phyloP scores from a whole-genome alignment of 495 filamentous ascomycete species.

The Neurospora africana region DNA sequence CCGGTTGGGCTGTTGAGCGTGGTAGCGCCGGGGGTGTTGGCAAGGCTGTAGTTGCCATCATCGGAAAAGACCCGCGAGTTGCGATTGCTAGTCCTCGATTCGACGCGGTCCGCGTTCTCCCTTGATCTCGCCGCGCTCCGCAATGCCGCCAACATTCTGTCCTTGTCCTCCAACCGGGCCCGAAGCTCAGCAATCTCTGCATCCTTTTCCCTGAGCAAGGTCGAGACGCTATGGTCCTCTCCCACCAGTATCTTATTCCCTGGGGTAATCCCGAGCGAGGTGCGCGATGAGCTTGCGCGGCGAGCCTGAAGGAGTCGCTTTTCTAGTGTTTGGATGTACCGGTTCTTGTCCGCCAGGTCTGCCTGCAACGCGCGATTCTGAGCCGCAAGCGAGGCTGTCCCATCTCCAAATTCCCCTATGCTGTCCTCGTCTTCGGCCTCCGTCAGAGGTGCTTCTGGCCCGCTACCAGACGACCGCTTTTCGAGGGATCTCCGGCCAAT shows the following conservation, averaged over 20 bases:
- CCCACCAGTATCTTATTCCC: constrained; percentile 50
- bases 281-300: constrained; percentile 77
- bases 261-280: constrained; percentile 56
- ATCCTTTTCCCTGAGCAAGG: constrained; percentile 77
- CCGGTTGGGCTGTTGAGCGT: constrained; percentile 26
- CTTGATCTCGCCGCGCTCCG: constrained; percentile 79
- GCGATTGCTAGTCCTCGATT: constrained; percentile 34
- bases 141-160: constrained; percentile 81
- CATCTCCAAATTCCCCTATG: constrained; percentile 72
- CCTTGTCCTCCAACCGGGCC: constrained; percentile 87
- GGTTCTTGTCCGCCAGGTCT: constrained; percentile 90
- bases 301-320: constrained; percentile 85
- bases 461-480: constrained; percentile 34
- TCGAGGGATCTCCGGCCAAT: constrained; percentile 37
- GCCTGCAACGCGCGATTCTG: constrained; percentile 84
- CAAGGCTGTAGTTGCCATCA: constrained; percentile 13
- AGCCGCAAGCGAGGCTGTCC: constrained; percentile 65
- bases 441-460: constrained; percentile 20
- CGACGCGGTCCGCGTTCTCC: constrained; percentile 59
- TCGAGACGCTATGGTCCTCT: constrained; percentile 56
- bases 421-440: constrained; percentile 62
- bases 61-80: constrained; percentile 26
- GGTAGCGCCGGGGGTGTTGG: constrained; percentile 24
- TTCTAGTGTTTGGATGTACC: constrained; percentile 90
- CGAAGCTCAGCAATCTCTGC: constrained; percentile 86